Base-by-base conservation (phyloP, 768 basidiomycete genomes). In the Suillus discolor region DNA sequence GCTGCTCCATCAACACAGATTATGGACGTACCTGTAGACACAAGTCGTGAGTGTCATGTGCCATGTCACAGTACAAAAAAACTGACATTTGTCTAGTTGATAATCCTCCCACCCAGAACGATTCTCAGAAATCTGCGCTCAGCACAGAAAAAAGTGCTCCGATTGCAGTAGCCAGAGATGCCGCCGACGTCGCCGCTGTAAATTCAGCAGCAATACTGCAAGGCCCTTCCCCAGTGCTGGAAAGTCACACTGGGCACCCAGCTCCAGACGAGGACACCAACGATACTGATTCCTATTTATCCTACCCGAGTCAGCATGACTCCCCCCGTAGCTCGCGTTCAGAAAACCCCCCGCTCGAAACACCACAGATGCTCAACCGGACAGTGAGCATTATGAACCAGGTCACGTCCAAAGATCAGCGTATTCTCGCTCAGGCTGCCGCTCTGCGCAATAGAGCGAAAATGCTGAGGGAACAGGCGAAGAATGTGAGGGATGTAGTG, bases 361-460 rank as follows among this genome's bases (percentile, higher is more conserved):
- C 66, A 11, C 61, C 69, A 15, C 47, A 64, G 9, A 62, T 73
- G 36, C 68, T 78, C 15, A 31, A 68, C 7, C 72, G 67, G 9
- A 67, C 67, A 25, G 75, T 75, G 42, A 45, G 18, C 7, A 71
- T 78, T 57, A 78, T 78, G 72, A 68, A 55, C 44, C 64, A 70
- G 11, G 70, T 76, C 28, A 69, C 75, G 28, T 47, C 20, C 0
- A 57, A 69, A 13, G 73, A 76, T 42, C 49, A 62, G 2, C 39
- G 13, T 7, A 54, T 70, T 28, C 51, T 78, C 47, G 57, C 57
- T 1, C 61, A 70, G 49, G 64, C 61, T 8, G 36, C 61, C n/a
- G 34, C 23, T 5, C 62, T 73, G 28, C 67, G 66, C 6, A 66
- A 72, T 15, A 61, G 49, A 6, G 75, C 71, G 13, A 69, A 64